Percentiles rank a stretch among this genome's conserved stretches.
These are phyloP conservation scores for Globisporangium ultimum DNA, from an alignment of 352 stramenopile species.

Conservation along the genomic window DNA sequence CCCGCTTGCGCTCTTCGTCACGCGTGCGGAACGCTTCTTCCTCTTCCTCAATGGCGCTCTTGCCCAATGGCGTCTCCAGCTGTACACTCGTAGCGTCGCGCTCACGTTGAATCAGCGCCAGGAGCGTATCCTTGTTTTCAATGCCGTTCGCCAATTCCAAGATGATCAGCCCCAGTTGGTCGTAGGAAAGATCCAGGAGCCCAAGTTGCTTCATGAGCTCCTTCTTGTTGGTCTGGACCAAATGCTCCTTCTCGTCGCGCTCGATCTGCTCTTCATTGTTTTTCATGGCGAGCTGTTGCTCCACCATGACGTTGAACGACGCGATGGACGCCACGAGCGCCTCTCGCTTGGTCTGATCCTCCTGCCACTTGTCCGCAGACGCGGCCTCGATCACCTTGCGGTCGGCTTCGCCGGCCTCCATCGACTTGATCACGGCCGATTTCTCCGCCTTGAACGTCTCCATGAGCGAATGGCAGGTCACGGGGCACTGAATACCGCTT, in stretches of 20 bases:
- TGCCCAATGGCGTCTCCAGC: slow-evolving; percentile 21
- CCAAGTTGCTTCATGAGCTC: slow-evolving; percentile 53
- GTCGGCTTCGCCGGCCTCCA: slow-evolving; percentile 64
- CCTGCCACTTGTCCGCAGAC: slow-evolving; percentile 29
- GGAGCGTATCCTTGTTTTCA: slow-evolving; percentile 45
- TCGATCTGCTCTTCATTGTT: slow-evolving; percentile 44
- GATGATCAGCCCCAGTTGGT: slow-evolving; percentile 59
- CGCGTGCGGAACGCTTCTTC: slow-evolving; percentile 47
- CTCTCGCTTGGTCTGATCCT: slow-evolving; percentile 28
- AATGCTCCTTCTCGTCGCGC: slow-evolving; percentile 39
- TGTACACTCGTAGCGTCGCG: slow-evolving; percentile 21
- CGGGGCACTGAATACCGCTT: slow-evolving; percentile 39
- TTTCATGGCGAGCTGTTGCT: slow-evolving; percentile 37
- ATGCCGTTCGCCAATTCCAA: slow-evolving; percentile 50
- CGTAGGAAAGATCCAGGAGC: slow-evolving; percentile 47
- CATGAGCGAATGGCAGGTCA: slow-evolving; percentile 41
- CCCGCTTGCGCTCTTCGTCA: slow-evolving; percentile 46
- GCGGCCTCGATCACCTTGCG: slow-evolving; percentile 28
- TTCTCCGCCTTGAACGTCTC: slow-evolving; percentile 41
- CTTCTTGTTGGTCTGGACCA: slow-evolving; percentile 36
- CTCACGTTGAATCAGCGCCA: slow-evolving; percentile 49
- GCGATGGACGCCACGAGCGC: slow-evolving; percentile 23
- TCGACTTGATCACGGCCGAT: slow-evolving; percentile 58
- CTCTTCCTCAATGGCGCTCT: slow-evolving; percentile 44
- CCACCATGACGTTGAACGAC: slow-evolving; percentile 30